Evolutionary conservation across 345 rosid species (phyloP).

Genomic region (Bruguiera sexangula): DNA sequence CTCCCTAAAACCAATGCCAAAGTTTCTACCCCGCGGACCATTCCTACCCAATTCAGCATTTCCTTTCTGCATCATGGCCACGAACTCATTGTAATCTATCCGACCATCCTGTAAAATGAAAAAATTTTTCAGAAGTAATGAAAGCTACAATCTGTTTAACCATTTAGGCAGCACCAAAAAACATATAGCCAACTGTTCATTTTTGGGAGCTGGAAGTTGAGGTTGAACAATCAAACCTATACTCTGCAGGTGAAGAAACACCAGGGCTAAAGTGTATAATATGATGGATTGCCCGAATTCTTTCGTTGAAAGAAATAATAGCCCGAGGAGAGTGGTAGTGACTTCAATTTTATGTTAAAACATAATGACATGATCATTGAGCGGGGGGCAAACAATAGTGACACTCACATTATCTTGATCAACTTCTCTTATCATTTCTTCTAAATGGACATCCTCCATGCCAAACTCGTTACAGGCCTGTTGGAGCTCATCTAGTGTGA

Average conservation of each 20-base stretch:
- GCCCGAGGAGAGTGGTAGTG: no score
- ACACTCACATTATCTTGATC: conserved; percentile 74
- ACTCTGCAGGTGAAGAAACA: no score
- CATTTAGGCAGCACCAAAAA: not conserved
- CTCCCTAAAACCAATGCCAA: conserved; percentile 39
- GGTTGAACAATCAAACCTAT: no score
- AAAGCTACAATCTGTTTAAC: not conserved
- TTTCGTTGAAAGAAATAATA: no score
- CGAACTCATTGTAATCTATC: conserved; percentile 65
- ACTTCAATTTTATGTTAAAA: no score
- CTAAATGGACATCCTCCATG: conserved; percentile 43
- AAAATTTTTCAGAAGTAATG: not conserved
- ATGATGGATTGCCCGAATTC: no score
- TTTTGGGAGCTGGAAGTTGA: no score
- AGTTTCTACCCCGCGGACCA: conserved; percentile 18
- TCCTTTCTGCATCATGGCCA: conserved; percentile 66
- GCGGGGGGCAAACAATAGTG: not conserved
- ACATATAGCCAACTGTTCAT: no score
- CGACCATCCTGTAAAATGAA: conserved; percentile 51
- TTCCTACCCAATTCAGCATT: conserved; percentile 32
- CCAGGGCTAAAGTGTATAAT: no score
- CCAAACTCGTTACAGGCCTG: conserved; percentile 66
- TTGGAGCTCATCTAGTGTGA: conserved; percentile 65
- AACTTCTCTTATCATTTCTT: conserved; percentile 54
- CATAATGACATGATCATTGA: no score